Base-by-base conservation (phyloP, 495 filamentous ascomycete species). In the Staphylotrichum longicolle region DNA sequence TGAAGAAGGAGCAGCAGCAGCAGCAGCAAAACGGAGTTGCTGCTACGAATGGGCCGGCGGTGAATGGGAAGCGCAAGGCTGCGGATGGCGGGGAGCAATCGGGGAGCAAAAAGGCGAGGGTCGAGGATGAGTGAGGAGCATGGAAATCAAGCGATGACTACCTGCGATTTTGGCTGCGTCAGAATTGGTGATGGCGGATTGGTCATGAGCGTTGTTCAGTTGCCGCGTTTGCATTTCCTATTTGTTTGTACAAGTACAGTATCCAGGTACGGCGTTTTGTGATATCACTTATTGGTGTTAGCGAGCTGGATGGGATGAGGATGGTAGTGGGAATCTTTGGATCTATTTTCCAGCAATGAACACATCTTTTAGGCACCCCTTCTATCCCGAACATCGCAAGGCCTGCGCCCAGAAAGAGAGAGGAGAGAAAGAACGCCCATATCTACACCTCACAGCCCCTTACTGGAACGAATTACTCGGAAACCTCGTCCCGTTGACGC, bases 401-500 rank as follows among this genome's bases (percentile, higher is more conserved):
- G 20, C 20, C 20, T 27, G 20, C 20, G 20, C 20, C 20, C 20
- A 27, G 20, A 45, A n/a, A 45, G 6, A 10, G 10, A 39, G 37
- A 53, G 8, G 7, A 39, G n/a, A 44, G 7, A n/a, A 53, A 20
- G 3, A n/a, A n/a, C 14, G 2, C n/a, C 12, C n/a, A 39, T 39
- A 27, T 53, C 12, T 51, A 8, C 37, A 53, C 41, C 41, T 32
- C 12, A 51, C 27, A 42, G 9, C 33, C 14, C 46, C 27, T 30
- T 62, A 63, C 40, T 71, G 63, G 10, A 67, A 60, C 35, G 64
- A 59, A 33, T 14, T 61, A 0, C 62, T 41, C 30, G 56, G 63
- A 47, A 72, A 70, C 51, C 69, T 66, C 20, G 70, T 78, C 49
- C 75, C 74, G 59, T 74, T 82, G 6, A 78, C 74, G 35, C 70